Evolutionary conservation across 345 rosid genomes (phyloP).

Genomic region (Eucalyptus pauciflora): DNA sequence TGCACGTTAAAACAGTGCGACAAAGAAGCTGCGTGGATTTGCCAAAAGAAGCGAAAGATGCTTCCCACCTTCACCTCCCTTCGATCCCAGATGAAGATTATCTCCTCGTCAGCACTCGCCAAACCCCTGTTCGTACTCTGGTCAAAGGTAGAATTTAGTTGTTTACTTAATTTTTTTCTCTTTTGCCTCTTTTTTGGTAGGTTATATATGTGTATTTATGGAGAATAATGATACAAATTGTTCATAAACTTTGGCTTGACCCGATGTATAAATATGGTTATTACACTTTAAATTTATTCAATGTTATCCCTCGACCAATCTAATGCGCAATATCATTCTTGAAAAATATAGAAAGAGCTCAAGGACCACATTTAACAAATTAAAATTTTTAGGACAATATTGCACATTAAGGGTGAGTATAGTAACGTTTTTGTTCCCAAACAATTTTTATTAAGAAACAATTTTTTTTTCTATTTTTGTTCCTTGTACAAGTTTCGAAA

Average conservation of each 20-base stretch:
- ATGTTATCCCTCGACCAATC: no score
- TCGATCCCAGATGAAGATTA: neutral
- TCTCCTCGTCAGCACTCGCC: neutral
- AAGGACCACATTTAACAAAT: accelerated
- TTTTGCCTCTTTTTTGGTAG: neutral
- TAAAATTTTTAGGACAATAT: accelerated
- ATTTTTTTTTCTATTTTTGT: no score
- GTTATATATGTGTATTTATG: neutral
- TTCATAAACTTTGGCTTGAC: no score
- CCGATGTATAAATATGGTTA: no score
- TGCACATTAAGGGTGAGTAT: no score
- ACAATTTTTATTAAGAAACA: no score
- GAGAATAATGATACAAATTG: no score
- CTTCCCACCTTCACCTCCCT: neutral
- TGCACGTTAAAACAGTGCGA: neutral
- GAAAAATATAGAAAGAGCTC: no score
- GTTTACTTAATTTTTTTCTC: neutral
- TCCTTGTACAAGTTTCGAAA: no score
- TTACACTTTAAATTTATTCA: no score
- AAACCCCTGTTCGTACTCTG: neutral
- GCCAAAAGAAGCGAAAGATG: neutral
- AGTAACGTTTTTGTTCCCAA: no score
- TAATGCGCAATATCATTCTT: no score
- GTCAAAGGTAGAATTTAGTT: neutral
- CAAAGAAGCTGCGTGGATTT: neutral